These are phyloP conservation scores for Verticillium longisporum DNA, from an alignment of 2,329 filamentous ascomycete species.

Conservation along the genomic window DNA sequence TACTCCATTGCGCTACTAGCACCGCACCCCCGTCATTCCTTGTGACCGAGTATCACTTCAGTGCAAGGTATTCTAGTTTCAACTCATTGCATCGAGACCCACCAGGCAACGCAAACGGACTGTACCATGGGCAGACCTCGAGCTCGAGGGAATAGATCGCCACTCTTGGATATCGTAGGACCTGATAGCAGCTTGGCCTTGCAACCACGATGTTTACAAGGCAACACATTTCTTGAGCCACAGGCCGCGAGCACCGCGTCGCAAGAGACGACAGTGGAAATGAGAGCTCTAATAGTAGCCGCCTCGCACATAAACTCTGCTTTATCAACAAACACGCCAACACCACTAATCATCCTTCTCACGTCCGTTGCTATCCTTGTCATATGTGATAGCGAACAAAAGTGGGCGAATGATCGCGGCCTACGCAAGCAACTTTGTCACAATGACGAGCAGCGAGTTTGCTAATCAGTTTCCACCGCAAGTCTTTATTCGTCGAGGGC, in stretches of 20 bases:
- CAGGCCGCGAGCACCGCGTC: not conserved
- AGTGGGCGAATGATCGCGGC: not conserved
- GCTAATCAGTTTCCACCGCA: not conserved
- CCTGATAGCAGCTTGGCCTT: no score
- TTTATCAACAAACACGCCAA: not conserved
- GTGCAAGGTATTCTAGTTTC: no score
- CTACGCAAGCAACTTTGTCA: not conserved
- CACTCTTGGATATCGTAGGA: no score
- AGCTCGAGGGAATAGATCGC: no score
- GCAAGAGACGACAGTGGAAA: not conserved
- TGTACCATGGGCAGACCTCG: no score
- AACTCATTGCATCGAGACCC: no score
- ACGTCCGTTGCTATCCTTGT: not conserved
- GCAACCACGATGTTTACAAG: no score
- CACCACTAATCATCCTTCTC: not conserved
- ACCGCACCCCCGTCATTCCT: no score
- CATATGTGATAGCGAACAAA: not conserved
- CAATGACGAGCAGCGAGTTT: not conserved
- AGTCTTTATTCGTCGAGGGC: slow-evolving; percentile 7
- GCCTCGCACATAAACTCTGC: not conserved
- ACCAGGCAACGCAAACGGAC: no score
- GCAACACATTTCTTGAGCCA: no score
- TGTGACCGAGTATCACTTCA: no score
- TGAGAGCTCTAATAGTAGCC: not conserved
- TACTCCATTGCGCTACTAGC: no score